phyloP scores from a whole-genome alignment of 108 stramenopile species.

The Parietichytrium sp. region DNA sequence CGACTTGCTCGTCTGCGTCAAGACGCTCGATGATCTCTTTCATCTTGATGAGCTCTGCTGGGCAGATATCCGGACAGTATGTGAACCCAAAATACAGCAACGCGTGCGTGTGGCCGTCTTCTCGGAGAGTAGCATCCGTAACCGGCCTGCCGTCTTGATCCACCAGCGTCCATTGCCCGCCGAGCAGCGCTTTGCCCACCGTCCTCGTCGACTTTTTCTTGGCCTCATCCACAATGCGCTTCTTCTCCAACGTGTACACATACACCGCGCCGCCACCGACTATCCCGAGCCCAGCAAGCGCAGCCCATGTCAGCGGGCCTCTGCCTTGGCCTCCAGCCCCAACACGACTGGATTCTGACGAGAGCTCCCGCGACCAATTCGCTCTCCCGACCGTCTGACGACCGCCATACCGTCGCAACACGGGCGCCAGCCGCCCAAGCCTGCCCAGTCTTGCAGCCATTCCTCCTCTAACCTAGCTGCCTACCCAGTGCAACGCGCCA shows the following conservation, averaged over 20 bases:
- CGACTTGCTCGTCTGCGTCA: conserved; percentile 51
- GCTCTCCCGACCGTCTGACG: no score
- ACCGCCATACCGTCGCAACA: no score
- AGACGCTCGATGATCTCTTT: conserved; percentile 85
- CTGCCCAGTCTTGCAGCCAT: no score
- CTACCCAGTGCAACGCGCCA: no score
- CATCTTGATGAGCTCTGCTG: conserved; percentile 96
- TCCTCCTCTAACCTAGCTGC: no score
- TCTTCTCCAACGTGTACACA: conserved; percentile 9
- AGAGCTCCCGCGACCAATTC: no score
- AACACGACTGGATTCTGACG: no score
- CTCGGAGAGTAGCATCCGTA: conserved; percentile 58
- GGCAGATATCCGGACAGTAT: conserved; percentile 99
- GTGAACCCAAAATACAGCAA: conserved; percentile 99
- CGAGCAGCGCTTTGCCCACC: conserved; percentile 62
- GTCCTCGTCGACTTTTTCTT: not conserved
- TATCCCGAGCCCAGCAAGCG: not conserved
- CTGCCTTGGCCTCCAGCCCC: not conserved
- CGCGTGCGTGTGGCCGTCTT: conserved; percentile 47
- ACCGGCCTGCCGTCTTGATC: conserved; percentile 58
- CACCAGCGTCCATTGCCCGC: conserved; percentile 64
- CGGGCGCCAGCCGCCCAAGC: no score
- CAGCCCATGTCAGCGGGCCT: conserved; percentile 42
- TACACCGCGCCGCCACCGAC: not conserved
- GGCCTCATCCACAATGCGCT: not conserved